Evolutionary conservation across 2,329 filamentous ascomycete genomes (phyloP).

Genomic region (Aspergillus pseudoterreus): DNA sequence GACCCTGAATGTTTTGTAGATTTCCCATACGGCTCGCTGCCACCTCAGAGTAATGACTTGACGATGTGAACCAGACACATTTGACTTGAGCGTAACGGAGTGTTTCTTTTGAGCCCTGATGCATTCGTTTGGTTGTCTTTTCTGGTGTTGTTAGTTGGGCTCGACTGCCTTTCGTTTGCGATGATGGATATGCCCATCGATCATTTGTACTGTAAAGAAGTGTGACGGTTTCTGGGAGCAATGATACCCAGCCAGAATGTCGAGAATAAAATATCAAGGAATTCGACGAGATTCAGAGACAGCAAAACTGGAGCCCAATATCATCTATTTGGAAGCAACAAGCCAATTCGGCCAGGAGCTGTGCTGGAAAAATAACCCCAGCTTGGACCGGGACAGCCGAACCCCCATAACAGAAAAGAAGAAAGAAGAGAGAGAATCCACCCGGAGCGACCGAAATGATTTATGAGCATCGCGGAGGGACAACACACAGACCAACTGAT

Average conservation of each 20-base stretch:
- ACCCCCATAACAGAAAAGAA: not conserved
- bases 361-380: not conserved
- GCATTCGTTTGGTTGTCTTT: not conserved
- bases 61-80: slow-evolving; percentile 36
- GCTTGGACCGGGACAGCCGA: not conserved
- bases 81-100: slow-evolving; percentile 8
- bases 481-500: slow-evolving; percentile 28
- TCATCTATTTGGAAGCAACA: not conserved
- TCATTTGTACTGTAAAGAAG: not conserved
- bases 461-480: slow-evolving; percentile 11
- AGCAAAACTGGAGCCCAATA: too few relatives aligned
- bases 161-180: slow-evolving; percentile 4
- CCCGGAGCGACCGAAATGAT: slow-evolving; percentile 8
- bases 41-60: slow-evolving; percentile 48
- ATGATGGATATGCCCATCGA: slow-evolving; percentile 2
- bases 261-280: not conserved
- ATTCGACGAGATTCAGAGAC: not conserved
- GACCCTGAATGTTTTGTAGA: slow-evolving; percentile 14
- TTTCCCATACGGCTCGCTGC: slow-evolving; percentile 28
- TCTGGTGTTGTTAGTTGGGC: slow-evolving; percentile 3
- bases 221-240: not conserved
- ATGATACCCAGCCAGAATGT: not conserved
- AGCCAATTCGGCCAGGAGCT: not conserved
- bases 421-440: slow-evolving; percentile 1
- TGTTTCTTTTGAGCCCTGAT: not conserved